Base-by-base conservation (phyloP, 805 yeast genomes). In the Hanseniaspora hatyaiensis region DNA sequence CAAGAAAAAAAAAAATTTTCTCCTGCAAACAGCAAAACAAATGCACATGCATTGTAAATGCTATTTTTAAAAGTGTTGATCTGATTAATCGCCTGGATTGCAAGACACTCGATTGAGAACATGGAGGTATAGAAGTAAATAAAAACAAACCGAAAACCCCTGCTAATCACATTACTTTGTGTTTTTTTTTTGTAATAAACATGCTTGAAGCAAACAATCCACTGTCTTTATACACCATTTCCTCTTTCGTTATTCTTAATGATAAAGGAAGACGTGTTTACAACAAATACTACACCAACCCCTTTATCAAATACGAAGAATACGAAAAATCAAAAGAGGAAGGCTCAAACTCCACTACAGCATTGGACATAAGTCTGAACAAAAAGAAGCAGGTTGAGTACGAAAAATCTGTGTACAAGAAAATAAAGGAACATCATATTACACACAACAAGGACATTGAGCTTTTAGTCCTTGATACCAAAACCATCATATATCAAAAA, bases 401-500 rank as follows among this genome's bases (percentile, higher is more conserved):
- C 62, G 98, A 92, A 65, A 66, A 74, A 54, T 70, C 73, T 4
- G 65, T 92, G 34, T 80, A 80, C 57, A 62, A 66, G 38, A 92
- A 88, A 64, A 80, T 94, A n/a, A 74, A 74, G 63, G 84, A 86
- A 58, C 41, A 31, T 12, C 38, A 43, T 23, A 38, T 31, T 6
- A 15, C 40, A 12, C 39, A 43, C 30, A 43, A 28, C n/a, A 78
- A 79, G 53, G 78, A 82, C 59, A 75, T 82, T 44, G 97, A 88
- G 58, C 77, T 92, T 48, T 65, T 86, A 52, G 69, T 92, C 38
- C 81, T 77, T 59, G 95, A 87, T 57, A 77, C 77, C 60, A 81
- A 80, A 54, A 69, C 86, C 52, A 78, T 88, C 33, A 80, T 86
- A n/a, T 92, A 87, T 67, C 87, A 84, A 64, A 94, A 87, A 63